phyloP scores from a whole-genome alignment of 345 rosid genomes.

The Excoecaria agallocha region DNA sequence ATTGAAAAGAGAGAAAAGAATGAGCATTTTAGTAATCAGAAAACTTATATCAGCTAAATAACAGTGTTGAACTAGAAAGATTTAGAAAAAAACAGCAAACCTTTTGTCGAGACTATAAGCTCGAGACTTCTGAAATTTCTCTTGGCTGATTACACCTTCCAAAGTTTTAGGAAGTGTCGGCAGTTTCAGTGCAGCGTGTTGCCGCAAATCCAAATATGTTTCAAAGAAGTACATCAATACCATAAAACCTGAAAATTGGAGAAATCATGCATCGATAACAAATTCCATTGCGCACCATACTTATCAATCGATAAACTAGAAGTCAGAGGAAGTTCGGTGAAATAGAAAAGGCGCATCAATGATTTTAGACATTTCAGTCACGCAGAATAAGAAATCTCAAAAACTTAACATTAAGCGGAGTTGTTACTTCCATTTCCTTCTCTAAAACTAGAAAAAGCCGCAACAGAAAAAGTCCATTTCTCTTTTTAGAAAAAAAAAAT shows the following conservation, averaged over 20 bases:
- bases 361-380: neutral
- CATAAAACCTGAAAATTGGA: constrained; percentile 74
- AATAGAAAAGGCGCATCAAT: neutral
- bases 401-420: neutral
- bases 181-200: constrained; percentile 74
- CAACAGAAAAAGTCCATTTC: neutral
- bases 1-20: neutral
- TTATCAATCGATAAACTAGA: neutral
- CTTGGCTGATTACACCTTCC: constrained; percentile 87
- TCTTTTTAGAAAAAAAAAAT: neutral
- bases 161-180: constrained; percentile 85
- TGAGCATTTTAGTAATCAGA: neutral
- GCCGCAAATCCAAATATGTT: constrained; percentile 81
- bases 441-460: neutral
- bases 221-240: constrained; percentile 84
- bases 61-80: neutral
- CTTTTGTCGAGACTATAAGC: constrained; percentile 98
- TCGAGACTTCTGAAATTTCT: constrained; percentile 87
- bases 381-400: neutral
- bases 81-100: constrained; percentile 32
- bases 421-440: neutral
- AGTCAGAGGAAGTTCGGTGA: neutral
- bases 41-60: neutral
- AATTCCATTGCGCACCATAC: neutral
- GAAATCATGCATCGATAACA: neutral